Evolutionary conservation across 352 stramenopile species (phyloP).

Genomic region (Phytophthora syringae): DNA sequence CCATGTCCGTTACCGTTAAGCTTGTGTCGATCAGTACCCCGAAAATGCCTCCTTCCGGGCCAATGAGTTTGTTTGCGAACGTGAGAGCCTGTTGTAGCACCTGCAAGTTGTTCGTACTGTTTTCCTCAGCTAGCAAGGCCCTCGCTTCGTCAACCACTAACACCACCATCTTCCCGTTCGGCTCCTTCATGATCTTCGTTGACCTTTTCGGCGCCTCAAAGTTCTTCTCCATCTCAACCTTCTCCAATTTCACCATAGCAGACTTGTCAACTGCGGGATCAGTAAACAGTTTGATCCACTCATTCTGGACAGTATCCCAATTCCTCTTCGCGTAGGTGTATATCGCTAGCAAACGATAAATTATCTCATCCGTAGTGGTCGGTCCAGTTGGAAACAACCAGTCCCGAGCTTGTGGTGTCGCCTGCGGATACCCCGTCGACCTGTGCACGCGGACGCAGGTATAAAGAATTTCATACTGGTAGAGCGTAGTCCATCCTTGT

Average conservation of each 20-base stretch:
- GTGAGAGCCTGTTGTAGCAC: neutral
- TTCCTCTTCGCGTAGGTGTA: neutral
- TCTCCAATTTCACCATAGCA: neutral
- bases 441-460: conserved; percentile 6
- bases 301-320: neutral
- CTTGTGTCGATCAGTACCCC: conserved; percentile 21
- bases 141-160: conserved; percentile 20
- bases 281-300: conserved; percentile 10
- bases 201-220: neutral
- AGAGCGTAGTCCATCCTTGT: neutral
- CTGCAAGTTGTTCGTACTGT: neutral
- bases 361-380: neutral
- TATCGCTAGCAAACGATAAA: neutral
- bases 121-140: neutral
- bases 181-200: neutral
- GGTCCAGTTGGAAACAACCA: conserved; percentile 13
- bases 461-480: conserved; percentile 17
- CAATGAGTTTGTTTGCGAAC: neutral
- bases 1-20: conserved; percentile 8
- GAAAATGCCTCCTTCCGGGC: conserved; percentile 4
- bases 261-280: neutral
- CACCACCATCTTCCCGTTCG: conserved; percentile 8
- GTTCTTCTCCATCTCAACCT: no score
- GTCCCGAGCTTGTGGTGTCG: neutral
- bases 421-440: conserved; percentile 14